Evolutionary conservation across 352 stramenopile species (phyloP), one percentile per base, ranked within the genome.

Genomic region (Globisporangium irregulare): DNA sequence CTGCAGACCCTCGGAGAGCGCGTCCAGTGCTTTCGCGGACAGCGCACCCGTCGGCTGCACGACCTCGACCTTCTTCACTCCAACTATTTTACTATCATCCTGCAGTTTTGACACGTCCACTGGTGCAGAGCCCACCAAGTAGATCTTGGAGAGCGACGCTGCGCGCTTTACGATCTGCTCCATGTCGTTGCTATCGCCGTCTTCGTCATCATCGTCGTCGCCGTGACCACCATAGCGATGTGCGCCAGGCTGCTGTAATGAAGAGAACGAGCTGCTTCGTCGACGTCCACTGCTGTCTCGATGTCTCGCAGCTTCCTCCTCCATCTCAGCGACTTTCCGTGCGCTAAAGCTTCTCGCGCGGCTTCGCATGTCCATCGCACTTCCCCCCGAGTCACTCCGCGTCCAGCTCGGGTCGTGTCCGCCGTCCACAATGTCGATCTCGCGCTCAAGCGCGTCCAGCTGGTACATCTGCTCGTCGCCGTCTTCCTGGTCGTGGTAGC

Each of bases 91-190:
- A 65, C 82, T 91, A 41, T 88, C 75, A 64, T 93, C 81, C 66
- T 92, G 86, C 22, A 93, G 64, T 55, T 91, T 90, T 2, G 82
- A 91, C 24, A 94, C 82, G 54, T 95, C 87, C 18, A 95, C 87
- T 4, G 87, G 87, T 10, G 83, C 83, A 4, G 87, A 95, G 0
- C 87, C 87, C 4, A 88, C 87, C 53, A 95, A 56, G 67, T 95
- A 95, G 43, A 95, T 92, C 72, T 93, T 93, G 43, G 86, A 93
- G 6, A 94, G 70, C 46, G 83, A 92, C 1, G 87, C 80, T 0
- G 87, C 87, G 15, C 87, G 75, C 51, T 90, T 86, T 12, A 85
- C 83, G 25, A 90, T 77, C 53, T 80, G 65, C n/a, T 80, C 80
- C 9, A 72, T 75, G 32, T 88, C 77, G 46, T 77, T 69, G 1